Conservation (phyloP, 805 yeast genomes). For the Isabelozyma rhagii region DNA sequence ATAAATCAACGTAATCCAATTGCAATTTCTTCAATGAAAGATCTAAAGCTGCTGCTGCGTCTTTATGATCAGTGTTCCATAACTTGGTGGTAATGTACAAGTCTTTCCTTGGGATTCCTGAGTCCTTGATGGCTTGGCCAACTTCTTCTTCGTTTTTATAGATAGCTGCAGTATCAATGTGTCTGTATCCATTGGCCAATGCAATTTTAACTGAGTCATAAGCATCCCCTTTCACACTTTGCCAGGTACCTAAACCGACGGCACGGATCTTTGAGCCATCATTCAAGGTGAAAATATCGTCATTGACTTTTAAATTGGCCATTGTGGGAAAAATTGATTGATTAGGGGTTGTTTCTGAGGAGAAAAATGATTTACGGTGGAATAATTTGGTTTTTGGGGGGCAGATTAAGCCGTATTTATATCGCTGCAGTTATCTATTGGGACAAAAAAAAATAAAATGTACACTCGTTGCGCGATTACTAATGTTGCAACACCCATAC, state of each 20-base stretch:
- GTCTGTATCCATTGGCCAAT: constrained; percentile 58
- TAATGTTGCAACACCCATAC: too few species aligned
- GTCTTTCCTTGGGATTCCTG: constrained; percentile 59
- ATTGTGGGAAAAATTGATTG: constrained; percentile 1
- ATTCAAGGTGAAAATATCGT: constrained; percentile 44
- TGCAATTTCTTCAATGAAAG: constrained; percentile 57
- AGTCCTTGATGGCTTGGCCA: constrained; percentile 46
- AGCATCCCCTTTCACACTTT: constrained; percentile 43
- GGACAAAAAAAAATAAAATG: too few species aligned
- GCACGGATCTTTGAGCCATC: constrained; percentile 60
- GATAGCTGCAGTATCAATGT: constrained; percentile 67
- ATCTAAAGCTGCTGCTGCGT: constrained; percentile 49
- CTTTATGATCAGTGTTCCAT: constrained; percentile 48
- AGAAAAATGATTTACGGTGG: too few species aligned
- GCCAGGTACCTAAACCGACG: constrained; percentile 73
- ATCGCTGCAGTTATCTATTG: too few species aligned
- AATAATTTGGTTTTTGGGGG: too few species aligned
- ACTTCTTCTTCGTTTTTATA: constrained; percentile 63
- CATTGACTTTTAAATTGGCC: constrained; percentile 12
- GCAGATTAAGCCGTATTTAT: too few species aligned
- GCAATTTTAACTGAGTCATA: constrained; percentile 53
- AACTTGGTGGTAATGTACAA: constrained; percentile 66
- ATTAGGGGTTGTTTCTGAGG: too few species aligned
- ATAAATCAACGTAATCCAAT: constrained; percentile 69
- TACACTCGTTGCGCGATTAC: too few species aligned